phyloP scores from a whole-genome alignment of 1,284 basidiomycete species.

The Fomitiporia mediterranea region DNA sequence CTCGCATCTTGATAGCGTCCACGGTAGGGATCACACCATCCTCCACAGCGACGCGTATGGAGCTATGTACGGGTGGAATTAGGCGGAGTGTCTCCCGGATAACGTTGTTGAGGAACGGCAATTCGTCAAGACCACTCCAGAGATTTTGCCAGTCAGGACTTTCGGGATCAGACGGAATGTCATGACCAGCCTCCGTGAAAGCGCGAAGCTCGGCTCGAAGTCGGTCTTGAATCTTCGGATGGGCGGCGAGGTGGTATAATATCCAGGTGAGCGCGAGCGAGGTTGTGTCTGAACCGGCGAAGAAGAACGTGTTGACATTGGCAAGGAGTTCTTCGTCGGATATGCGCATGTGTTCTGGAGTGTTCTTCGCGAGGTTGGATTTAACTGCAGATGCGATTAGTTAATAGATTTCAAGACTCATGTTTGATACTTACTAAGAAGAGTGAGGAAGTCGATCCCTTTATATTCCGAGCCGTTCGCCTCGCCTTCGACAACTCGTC shows the following conservation, averaged over 20 bases:
- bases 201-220: constrained; percentile 57
- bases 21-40: constrained; percentile 72
- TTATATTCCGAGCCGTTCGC: constrained; percentile 41
- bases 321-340: constrained; percentile 54
- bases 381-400: constrained; percentile 47
- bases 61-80: constrained; percentile 77
- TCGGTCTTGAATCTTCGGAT: constrained; percentile 57
- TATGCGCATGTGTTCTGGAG: constrained; percentile 63
- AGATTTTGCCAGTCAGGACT: constrained; percentile 27
- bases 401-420: background rate
- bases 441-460: constrained; percentile 62
- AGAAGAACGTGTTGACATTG: constrained; percentile 28
- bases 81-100: constrained; percentile 68
- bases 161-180: constrained; percentile 40
- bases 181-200: constrained; percentile 34
- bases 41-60: constrained; percentile 65
- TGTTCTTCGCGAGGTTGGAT: constrained; percentile 61
- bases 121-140: constrained; percentile 49
- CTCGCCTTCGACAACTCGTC: constrained; percentile 53
- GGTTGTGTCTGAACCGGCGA: constrained; percentile 52
- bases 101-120: constrained; percentile 77
- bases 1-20: constrained; percentile 52
- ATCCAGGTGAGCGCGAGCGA: constrained; percentile 78
- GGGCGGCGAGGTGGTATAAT: constrained; percentile 59
- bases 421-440: constrained; percentile 49